Evolutionary conservation across 2,329 filamentous ascomycete species (phyloP).

Genomic region (Colletotrichum eremochloae): DNA sequence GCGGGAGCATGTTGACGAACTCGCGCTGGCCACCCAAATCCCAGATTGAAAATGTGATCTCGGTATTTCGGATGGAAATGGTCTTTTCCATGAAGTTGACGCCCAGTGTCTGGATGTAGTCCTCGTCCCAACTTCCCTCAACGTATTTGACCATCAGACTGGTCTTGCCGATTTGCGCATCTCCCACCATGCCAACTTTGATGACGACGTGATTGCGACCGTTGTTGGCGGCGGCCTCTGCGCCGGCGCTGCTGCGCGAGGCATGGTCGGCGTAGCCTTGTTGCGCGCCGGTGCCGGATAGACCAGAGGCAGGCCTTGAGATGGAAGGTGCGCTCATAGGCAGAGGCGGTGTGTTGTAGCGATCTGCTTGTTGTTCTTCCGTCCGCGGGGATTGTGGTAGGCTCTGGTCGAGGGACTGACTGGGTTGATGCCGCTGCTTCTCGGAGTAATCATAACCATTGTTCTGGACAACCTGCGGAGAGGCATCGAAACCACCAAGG

Average conservation of each 20-base stretch:
- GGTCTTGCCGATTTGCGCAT: conserved; percentile 99
- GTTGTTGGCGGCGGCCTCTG: conserved; percentile 52
- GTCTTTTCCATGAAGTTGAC: conserved; percentile 99
- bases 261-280: conserved; percentile 60
- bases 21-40: conserved; percentile 97
- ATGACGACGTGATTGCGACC: conserved; percentile 87
- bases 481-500: conserved; percentile 63
- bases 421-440: conserved; percentile 55
- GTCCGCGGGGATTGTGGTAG: conserved; percentile 55
- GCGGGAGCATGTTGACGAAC: conserved; percentile 99
- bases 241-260: conserved; percentile 56
- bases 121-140: conserved; percentile 99
- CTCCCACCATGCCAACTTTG: conserved; percentile 99
- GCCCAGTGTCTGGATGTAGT: conserved; percentile 98
- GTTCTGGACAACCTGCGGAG: conserved; percentile 55
- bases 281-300: conserved; percentile 60
- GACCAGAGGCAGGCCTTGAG: conserved; percentile 68
- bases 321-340: conserved; percentile 55
- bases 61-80: conserved; percentile 98
- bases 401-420: conserved; percentile 65
- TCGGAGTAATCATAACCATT: conserved; percentile 52
- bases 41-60: conserved; percentile 99
- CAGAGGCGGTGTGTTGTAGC: conserved; percentile 63
- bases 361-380: conserved; percentile 59
- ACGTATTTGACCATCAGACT: conserved; percentile 99